Base-by-base conservation (phyloP, 805 yeast species). In the Ogataea angusta region DNA sequence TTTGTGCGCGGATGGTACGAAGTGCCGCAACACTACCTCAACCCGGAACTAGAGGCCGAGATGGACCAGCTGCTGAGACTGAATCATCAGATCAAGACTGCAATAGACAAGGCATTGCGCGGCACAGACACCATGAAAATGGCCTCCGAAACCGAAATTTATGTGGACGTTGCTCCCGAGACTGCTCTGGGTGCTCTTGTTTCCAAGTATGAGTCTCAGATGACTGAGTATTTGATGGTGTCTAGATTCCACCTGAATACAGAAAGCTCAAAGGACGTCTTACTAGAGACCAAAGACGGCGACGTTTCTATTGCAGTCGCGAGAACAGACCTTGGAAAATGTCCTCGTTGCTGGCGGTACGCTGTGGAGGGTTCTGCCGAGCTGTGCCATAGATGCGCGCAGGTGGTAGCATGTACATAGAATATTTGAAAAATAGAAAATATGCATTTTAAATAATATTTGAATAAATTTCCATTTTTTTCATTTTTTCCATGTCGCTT, bases 331-430 rank as follows among this genome's bases (percentile, higher is more conserved):
- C 55, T 67, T 2, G 64, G 65, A 38, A 89, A 89, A 54, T 93
- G 99, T 59, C 95, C 96, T 6, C 75, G 99, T 58, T 93, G 99
- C 64, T 93, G 99, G 99, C 86, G 86, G 54, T 80, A 65, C 56
- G 76, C 75, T 6, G 68, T 95, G 0, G 61, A 54, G 0, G 51
- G 46, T 0, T 78, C 72, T 25, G 77, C 77, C 9, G 60, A 59
- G 1, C 64, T 89, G 21, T 91, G 99, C 60, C 30, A 39, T 1
- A 74, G 93, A 50, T 91, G 98, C 64, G 61, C 63, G 10, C 47
- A 51, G 1, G 80, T 72, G 23, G 54, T 67, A 8, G 39, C 31
- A 22, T 41, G 45, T 46, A 43, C 26, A 43, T 46, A 15, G 21
- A 6, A 19, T 19, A 19, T 2, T 2, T 1, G 9, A 7, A 19